These are phyloP conservation scores for Coemansia sp. DNA, from an alignment of 192 early-diverging fungal genomes.

Conservation along the genomic window DNA sequence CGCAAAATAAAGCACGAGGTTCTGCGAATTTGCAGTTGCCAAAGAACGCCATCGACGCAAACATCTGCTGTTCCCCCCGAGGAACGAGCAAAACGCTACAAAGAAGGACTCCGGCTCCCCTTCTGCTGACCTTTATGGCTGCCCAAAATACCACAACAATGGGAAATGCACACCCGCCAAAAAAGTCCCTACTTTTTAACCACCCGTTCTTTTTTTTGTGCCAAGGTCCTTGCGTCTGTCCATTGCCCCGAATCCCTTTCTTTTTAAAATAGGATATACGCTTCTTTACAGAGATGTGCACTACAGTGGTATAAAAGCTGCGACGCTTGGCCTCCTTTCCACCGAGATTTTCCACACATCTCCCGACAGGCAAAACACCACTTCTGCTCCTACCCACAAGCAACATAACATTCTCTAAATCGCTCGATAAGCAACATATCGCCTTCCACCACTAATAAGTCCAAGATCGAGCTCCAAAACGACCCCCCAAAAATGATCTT, in stretches of 20 bases:
- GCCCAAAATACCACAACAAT: conserved; percentile 1
- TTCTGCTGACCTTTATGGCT: neutral
- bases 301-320: neutral
- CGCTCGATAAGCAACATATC: no score
- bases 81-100: neutral
- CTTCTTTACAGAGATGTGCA: no score
- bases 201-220: no score
- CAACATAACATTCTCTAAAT: no score
- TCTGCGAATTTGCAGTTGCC: neutral
- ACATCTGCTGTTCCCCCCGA: neutral
- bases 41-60: conserved; percentile 9
- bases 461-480: neutral
- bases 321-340: neutral
- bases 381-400: neutral
- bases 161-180: neutral
- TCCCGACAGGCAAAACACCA: neutral
- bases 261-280: no score
- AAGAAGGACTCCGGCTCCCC: neutral
- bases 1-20: neutral
- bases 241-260: no score
- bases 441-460: neutral
- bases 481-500: conserved; percentile 20
- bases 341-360: neutral
- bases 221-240: no score
- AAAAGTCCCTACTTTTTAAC: neutral